Percentiles rank a stretch among this genome's conserved stretches.
Evolutionary conservation across 768 basidiomycete genomes (phyloP).

Genomic region (Termitomyces sp.): DNA sequence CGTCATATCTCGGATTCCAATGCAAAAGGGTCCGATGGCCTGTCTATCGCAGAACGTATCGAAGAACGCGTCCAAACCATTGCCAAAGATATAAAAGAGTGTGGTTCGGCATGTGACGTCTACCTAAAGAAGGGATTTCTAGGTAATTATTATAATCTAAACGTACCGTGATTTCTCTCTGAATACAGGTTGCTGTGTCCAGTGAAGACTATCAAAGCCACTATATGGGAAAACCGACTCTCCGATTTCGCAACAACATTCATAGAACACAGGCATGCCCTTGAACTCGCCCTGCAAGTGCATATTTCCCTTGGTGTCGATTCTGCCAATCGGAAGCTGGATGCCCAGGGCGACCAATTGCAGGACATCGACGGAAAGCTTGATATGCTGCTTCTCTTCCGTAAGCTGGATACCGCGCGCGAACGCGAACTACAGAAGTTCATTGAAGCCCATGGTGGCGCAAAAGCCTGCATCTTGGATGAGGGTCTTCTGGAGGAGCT

Average conservation of each 20-base stretch:
- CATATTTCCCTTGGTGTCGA: slow-evolving; percentile 35
- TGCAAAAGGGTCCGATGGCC: slow-evolving; percentile 26
- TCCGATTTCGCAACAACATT: slow-evolving; percentile 28
- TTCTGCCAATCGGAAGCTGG: slow-evolving; percentile 25
- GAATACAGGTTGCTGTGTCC: neutral
- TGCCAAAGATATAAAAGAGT: slow-evolving; percentile 35
- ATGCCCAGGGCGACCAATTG: slow-evolving; percentile 15
- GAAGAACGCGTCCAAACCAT: slow-evolving; percentile 22
- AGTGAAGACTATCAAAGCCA: slow-evolving; percentile 33
- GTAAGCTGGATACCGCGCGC: slow-evolving; percentile 32
- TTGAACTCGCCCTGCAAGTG: slow-evolving; percentile 31
- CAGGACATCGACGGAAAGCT: slow-evolving; percentile 24
- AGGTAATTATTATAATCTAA: slow-evolving; percentile 18
- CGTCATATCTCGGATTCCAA: slow-evolving; percentile 21
- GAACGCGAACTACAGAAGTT: slow-evolving; percentile 33
- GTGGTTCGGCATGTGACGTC: slow-evolving; percentile 39
- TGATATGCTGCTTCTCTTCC: slow-evolving; percentile 30
- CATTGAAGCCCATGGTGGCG: slow-evolving; percentile 36
- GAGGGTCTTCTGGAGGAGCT: slow-evolving; percentile 28
- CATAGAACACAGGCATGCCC: slow-evolving; percentile 25
- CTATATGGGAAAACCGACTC: slow-evolving; percentile 33
- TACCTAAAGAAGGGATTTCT: slow-evolving; percentile 41
- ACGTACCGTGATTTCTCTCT: neutral
- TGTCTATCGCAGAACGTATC: slow-evolving; percentile 25
- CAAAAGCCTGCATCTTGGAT: slow-evolving; percentile 26